Conservation (phyloP, 2,329 filamentous ascomycete species). For the Xylariaceae sp. region DNA sequence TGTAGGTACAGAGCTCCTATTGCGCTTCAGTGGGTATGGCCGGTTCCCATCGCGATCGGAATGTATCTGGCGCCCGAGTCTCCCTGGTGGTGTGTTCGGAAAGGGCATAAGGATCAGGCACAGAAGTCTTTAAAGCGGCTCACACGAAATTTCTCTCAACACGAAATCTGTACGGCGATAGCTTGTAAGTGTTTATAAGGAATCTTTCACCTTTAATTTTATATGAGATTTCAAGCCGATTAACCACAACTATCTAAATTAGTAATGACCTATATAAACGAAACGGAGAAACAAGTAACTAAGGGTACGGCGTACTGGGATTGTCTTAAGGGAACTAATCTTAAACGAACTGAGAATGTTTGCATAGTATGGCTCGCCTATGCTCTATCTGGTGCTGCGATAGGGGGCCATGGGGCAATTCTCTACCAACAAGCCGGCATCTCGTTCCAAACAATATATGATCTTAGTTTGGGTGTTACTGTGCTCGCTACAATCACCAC, state of each 20-base stretch:
- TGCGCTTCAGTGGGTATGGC: slow-evolving; percentile 40
- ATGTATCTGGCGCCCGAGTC: slow-evolving; percentile 39
- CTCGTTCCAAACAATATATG: slow-evolving; percentile 39
- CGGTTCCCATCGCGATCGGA: slow-evolving; percentile 39
- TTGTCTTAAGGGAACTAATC: slow-evolving; percentile 50
- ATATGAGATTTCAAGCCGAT: neutral
- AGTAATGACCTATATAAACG: slow-evolving; percentile 51
- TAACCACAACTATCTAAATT: slow-evolving; percentile 8
- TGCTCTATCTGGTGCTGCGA: slow-evolving; percentile 39
- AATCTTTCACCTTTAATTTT: neutral
- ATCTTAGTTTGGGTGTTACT: slow-evolving; percentile 44
- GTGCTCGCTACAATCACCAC: slow-evolving; percentile 49
- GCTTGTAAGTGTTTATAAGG: slow-evolving; percentile 37
- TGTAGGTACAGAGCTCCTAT: slow-evolving; percentile 40
- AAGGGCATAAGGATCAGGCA: slow-evolving; percentile 31
- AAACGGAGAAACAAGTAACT: slow-evolving; percentile 45
- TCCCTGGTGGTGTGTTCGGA: slow-evolving; percentile 40
- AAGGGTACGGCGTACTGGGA: slow-evolving; percentile 46
- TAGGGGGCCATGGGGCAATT: slow-evolving; percentile 44
- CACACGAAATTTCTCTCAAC: slow-evolving; percentile 37
- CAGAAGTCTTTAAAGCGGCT: slow-evolving; percentile 36
- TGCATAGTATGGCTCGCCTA: slow-evolving; percentile 43
- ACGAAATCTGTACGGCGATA: slow-evolving; percentile 38
- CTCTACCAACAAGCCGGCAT: slow-evolving; percentile 47
- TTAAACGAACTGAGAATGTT: slow-evolving; percentile 46